Percentiles rank a stretch among this genome's conserved stretches.
Conservation (phyloP, 345 rosid genomes). For the Streptanthus diversifolius region DNA sequence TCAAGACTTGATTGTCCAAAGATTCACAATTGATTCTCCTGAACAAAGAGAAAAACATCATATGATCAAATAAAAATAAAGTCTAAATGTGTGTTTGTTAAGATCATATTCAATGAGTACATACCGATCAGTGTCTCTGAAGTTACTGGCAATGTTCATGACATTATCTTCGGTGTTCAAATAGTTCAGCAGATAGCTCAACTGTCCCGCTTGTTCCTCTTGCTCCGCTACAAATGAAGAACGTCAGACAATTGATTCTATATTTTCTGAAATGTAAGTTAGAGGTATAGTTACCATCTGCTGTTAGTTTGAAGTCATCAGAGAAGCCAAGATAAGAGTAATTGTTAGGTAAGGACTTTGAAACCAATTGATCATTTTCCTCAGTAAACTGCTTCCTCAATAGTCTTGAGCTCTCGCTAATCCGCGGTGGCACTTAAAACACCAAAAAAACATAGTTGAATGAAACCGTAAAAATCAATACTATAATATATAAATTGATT, state of each 20-base stretch:
- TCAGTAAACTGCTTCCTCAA: slow-evolving; percentile 29
- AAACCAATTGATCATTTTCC: slow-evolving; percentile 39
- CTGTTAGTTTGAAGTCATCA: slow-evolving; percentile 43
- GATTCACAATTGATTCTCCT: slow-evolving; percentile 25
- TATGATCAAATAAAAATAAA: neutral
- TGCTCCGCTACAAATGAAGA: slow-evolving; percentile 19
- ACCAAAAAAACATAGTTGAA: neutral
- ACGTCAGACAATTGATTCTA: neutral
- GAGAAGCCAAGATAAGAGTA: slow-evolving; percentile 50
- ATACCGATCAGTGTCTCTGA: slow-evolving; percentile 66
- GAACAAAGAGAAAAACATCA: neutral
- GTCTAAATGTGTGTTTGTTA: slow-evolving; percentile 6
- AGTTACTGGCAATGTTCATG: slow-evolving; percentile 41
- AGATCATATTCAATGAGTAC: neutral
- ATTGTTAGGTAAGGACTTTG: slow-evolving; percentile 36
- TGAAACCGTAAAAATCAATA: neutral
- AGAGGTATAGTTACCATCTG: slow-evolving; percentile 44
- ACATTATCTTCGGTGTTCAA: slow-evolving; percentile 51
- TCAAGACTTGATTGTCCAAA: slow-evolving; percentile 51
- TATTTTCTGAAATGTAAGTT: neutral
- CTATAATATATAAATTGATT: neutral
- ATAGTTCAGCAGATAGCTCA: slow-evolving; percentile 55
- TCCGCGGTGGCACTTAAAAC: slow-evolving; percentile 43
- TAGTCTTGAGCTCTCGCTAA: slow-evolving; percentile 46
- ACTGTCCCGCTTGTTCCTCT: slow-evolving; percentile 50